Evolutionary conservation across 345 rosid species (phyloP), one percentile per base, ranked within the genome.

Genomic region (Rhodamnia rubescens): DNA sequence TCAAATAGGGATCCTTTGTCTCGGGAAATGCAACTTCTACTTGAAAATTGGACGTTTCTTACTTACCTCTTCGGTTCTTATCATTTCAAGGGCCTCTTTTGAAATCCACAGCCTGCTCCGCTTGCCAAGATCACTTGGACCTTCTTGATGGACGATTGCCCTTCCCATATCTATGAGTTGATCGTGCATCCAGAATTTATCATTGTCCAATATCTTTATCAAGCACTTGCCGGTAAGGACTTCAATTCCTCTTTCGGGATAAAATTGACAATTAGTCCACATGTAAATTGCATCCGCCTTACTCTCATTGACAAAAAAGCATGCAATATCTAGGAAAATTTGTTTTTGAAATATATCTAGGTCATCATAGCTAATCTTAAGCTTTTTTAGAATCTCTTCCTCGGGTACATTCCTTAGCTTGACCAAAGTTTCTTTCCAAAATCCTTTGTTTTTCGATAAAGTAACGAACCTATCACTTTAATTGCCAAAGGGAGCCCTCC

Each of bases 311-410:
- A 5, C 15, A 29, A 59, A 40, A 14, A 85, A 42, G 24, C 86
- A 85, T 0, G 86, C 86, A 55, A 85, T 85, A 55, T 85, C 86
- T 0, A 85, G 86, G 80, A 78, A 85, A 21, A 78, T 85, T 42
- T 85, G n/a, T 27, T 85, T 12, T 0, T 85, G 54, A 36, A n/a
- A 0, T 21, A 10, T 1, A 0, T 42, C 4, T 4, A 85, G 86
- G 4, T 5, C 26, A 0, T 85, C 86, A 75, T 50, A 85, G 18
- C 86, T 85, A 52, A 85, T 80, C 27, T 7, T 75, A 0, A 85
- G 5, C 64, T 12, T 78, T 6, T 78, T 2, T 0, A 36, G 1
- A 47, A 85, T 51, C 9, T 85, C 75, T 55, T 5, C 13, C 20
- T 42, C 47, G 4, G 42, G 54, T 18, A 75, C 53, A 2, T 24